Conservation (phyloP, 495 filamentous ascomycete species). For the Lindgomyces ingoldianus region DNA sequence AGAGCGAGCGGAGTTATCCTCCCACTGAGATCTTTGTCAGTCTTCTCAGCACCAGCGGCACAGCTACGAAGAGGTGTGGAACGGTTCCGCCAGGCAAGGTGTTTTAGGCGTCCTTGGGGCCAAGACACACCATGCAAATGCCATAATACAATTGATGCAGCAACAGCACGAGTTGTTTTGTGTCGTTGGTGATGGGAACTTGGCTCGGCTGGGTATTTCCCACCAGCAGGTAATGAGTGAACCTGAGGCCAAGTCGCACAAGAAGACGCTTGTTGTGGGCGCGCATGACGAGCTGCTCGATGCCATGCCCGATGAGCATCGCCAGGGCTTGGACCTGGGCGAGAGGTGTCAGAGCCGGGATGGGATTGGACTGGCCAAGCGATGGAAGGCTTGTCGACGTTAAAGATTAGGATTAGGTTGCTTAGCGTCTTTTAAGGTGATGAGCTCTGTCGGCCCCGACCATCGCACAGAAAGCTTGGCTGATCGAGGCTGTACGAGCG, state of each 20-base stretch:
- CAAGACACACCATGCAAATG: constrained; percentile 21
- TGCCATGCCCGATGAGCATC: constrained; percentile 1
- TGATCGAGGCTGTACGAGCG: constrained; percentile 16
- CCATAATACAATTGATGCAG: background rate
- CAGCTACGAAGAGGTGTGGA: background rate
- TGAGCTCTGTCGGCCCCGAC: background rate
- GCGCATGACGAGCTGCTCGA: background rate
- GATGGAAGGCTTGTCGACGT: constrained; percentile 28
- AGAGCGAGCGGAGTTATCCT: too few species aligned
- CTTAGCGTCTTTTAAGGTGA: constrained; percentile 18
- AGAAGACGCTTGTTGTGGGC: background rate
- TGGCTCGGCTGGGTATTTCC: background rate
- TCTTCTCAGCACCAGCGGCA: too few species aligned
- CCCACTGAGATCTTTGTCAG: too few species aligned
- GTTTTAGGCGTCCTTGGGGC: constrained; percentile 22
- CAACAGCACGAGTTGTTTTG: constrained; percentile 3
- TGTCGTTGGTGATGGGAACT: background rate
- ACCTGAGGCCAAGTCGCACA: background rate
- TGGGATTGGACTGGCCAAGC: constrained; percentile 20
- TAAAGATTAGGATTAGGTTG: constrained; percentile 33
- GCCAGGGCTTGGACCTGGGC: constrained; percentile 5
- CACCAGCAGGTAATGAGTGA: background rate
- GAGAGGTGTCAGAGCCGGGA: constrained; percentile 15
- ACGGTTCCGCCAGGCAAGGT: constrained; percentile 3
- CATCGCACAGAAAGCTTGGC: constrained; percentile 14